Conservation (phyloP, 78 protist genomes). For the Dictyostelium purpureum region DNA sequence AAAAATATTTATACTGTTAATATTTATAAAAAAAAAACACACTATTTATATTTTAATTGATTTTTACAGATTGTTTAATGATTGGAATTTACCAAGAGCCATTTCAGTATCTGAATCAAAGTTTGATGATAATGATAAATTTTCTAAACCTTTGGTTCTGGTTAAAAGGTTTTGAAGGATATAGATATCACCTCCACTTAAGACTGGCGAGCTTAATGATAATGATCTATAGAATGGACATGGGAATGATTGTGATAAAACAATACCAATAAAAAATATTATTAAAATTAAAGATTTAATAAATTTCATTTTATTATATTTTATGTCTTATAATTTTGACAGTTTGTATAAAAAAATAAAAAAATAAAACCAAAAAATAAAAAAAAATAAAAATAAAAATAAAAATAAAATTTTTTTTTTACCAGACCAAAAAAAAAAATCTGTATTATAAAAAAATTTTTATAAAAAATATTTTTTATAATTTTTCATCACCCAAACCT, state of each 20-base stretch:
- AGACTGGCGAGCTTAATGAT: not conserved
- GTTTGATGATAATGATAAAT: slow-evolving; percentile 7
- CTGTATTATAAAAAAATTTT: no score
- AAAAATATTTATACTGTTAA: not conserved
- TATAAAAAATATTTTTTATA: no score
- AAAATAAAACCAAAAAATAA: no score
- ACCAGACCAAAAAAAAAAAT: no score
- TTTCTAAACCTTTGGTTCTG: slow-evolving; percentile 15
- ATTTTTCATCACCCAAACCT: no score
- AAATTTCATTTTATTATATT: no score
- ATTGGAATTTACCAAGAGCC: slow-evolving; percentile 14
- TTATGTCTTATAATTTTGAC: no score
- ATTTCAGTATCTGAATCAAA: slow-evolving; percentile 16
- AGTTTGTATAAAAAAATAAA: no score
- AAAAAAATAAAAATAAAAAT: no score
- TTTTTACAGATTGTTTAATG: slow-evolving; percentile 13
- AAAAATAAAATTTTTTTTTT: no score
- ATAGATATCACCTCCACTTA: slow-evolving; percentile 36
- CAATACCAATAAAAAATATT: no score
- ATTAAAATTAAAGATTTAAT: no score
- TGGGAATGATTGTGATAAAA: not conserved
- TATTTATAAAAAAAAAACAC: not conserved
- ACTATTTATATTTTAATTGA: not conserved
- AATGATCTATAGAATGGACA: slow-evolving; percentile 59
- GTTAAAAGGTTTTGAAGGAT: slow-evolving; percentile 4